Conservation (phyloP, 2,329 filamentous ascomycete genomes). For the Botryotinia globosa region DNA sequence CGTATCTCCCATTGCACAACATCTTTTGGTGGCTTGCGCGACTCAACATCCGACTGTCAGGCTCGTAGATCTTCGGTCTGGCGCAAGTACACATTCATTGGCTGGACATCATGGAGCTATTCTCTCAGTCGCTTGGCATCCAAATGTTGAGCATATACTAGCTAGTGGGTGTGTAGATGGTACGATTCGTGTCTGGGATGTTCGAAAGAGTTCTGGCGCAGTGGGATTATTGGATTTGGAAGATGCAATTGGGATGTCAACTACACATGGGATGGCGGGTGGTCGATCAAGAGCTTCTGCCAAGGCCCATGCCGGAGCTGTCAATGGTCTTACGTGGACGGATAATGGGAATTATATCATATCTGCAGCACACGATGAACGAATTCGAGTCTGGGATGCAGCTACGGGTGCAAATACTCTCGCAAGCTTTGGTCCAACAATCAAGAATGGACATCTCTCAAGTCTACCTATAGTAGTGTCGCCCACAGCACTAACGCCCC, state of each 20-base stretch:
- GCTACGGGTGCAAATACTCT: slow-evolving; percentile 80
- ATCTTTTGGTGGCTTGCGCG: slow-evolving; percentile 81
- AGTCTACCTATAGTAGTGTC: slow-evolving; percentile 61
- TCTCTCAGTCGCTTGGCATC: slow-evolving; percentile 76
- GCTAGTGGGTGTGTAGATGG: slow-evolving; percentile 85
- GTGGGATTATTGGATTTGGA: slow-evolving; percentile 81
- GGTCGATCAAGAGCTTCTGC: slow-evolving; percentile 49
- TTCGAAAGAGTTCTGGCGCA: slow-evolving; percentile 72
- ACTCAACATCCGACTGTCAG: slow-evolving; percentile 83
- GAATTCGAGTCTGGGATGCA: slow-evolving; percentile 84
- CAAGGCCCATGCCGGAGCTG: slow-evolving; percentile 73
- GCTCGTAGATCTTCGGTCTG: slow-evolving; percentile 81
- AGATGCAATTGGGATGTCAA: slow-evolving; percentile 68
- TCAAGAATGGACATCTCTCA: slow-evolving; percentile 69
- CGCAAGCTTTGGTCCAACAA: slow-evolving; percentile 78
- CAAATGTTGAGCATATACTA: slow-evolving; percentile 72
- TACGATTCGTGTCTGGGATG: slow-evolving; percentile 80
- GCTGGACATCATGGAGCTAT: slow-evolving; percentile 66
- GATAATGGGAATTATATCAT: slow-evolving; percentile 74
- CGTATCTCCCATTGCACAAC: slow-evolving; percentile 67
- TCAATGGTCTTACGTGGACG: slow-evolving; percentile 84
- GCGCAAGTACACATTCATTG: slow-evolving; percentile 69
- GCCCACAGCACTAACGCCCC: slow-evolving; percentile 56
- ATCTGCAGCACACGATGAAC: slow-evolving; percentile 77
- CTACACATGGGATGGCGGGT: slow-evolving; percentile 38